Evolutionary conservation across 2,329 filamentous ascomycete genomes (phyloP), one percentile per base, ranked within the genome.

Genomic region (Orbilia javanica): DNA sequence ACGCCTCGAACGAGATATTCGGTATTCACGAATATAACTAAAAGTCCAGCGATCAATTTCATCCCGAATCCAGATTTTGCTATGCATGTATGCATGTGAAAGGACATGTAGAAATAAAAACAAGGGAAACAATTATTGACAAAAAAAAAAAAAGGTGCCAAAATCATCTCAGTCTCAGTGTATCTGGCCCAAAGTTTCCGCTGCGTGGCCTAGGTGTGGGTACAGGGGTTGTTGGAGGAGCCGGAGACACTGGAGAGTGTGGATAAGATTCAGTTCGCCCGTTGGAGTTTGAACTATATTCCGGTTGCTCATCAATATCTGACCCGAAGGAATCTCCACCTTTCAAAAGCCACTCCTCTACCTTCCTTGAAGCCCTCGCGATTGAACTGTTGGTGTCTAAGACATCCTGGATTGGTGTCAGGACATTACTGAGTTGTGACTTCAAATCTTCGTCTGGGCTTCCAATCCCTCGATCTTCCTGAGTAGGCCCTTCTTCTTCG

Each of bases 301-400:
- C 71, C 31, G 18, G 34, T 13, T 63, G 63, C 18, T 63, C 55
- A 13, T 76, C 72, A 5, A 25, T 31, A 34, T 77, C 73, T 4
- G 60, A 63, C 1, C 50, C 73, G 18, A 77, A 77, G 0, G 66
- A 65, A 27, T 77, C 73, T 4, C 60, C 72, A 1, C 57, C 73
- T 36, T 67, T 77, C 60, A 66, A 25, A n/a, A 77, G 48, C 73
- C 73, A 77, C 20, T 70, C 73, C 20, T 77, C 73, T 15, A 77
- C 73, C 22, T 77, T 77, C 42, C 25, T 77, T 15, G 73, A 71
- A 18, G 73, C 73, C 34, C 44, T 65, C 11, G 64, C 73, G 2
- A 77, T 77, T 50, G 66, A 66, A 29, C 48, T 60, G 42, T 77
- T 66, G 1, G 73, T 77, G 53, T 77, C 66, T 11, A 77, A 46